Evolutionary conservation across 352 stramenopile genomes (phyloP).

Genomic region (Globisporangium alternatum): DNA sequence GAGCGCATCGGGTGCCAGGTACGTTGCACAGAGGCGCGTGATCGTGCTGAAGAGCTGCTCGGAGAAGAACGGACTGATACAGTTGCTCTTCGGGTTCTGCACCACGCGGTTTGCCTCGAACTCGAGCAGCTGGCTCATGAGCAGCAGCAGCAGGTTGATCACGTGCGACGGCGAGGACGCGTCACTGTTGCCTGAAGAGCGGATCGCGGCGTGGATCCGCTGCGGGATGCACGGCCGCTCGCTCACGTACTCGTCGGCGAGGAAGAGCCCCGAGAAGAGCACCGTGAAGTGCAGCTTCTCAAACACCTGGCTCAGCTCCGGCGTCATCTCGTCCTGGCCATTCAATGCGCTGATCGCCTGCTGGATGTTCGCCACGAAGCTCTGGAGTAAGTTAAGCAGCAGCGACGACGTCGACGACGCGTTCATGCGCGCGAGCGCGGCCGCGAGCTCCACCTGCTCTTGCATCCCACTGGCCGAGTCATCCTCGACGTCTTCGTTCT

Average conservation of each 20-base stretch:
- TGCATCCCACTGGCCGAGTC: constrained; percentile 54
- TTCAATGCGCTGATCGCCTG: constrained; percentile 38
- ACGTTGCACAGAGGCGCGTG: constrained; percentile 74
- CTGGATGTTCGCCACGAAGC: constrained; percentile 46
- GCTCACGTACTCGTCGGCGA: constrained; percentile 76
- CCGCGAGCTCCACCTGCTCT: constrained; percentile 73
- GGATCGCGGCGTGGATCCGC: constrained; percentile 46
- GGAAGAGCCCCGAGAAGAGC: constrained; percentile 71
- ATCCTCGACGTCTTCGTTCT: constrained; percentile 85
- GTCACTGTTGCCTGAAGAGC: neutral
- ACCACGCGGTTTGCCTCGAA: constrained; percentile 63
- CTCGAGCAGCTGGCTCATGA: constrained; percentile 71
- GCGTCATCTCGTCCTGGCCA: constrained; percentile 51
- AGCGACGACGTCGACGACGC: constrained; percentile 44
- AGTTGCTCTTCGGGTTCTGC: constrained; percentile 47
- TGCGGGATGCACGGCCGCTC: constrained; percentile 69
- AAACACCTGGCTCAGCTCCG: constrained; percentile 57
- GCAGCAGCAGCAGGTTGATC: constrained; percentile 57
- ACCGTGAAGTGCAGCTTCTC: constrained; percentile 82
- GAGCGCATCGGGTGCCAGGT: constrained; percentile 53
- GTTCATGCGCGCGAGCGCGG: constrained; percentile 68
- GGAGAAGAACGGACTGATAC: constrained; percentile 77
- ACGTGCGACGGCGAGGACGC: constrained; percentile 27
- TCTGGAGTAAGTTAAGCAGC: constrained; percentile 60
- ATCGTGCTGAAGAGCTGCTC: constrained; percentile 73